Base-by-base conservation (phyloP, 768 basidiomycete species). In the Peribolospora kevripleyi region DNA sequence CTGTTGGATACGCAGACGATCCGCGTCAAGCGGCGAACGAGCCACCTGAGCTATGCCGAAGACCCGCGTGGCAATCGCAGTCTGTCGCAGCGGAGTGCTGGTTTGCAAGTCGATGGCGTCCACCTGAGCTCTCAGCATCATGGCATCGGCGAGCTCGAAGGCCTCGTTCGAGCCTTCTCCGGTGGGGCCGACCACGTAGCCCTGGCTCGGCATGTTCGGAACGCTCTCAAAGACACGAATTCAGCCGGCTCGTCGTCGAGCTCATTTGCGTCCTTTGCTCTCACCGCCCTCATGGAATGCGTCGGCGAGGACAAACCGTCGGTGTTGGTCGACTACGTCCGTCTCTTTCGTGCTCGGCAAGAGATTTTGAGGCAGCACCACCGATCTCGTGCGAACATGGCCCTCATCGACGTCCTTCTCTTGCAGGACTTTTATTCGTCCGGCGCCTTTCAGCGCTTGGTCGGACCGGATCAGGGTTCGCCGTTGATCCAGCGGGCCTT, bases 51-150 rank as follows among this genome's bases (percentile, higher is more conserved):
- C 63, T 98, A 97, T 64, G 81, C 80, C 4, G 83, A 88, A 60
- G 93, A 97, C 66, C 85, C 93, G 0, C 77, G 84, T 60, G 91
- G 91, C 7, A 90, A 86, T 61, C 76, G 87, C 49, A 86, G 84
- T 66, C 60, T 14, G 52, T 59, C 53, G 58, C 58, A 13, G 82
- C 60, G 80, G 82, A 60, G 78, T 82, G 82, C 83, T 0, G 73
- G 75, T 39, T 66, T 87, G 9, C 47, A 10, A 53, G 6, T 56
- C 43, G 6, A 40, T 46, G 46, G 7, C 6, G 41, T 14, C 37
- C 13, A 5, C 11, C 11, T 10, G 40, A 39, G 25, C 6, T 14
- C 40, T 46, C 46, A 25, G 25, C 25, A 25, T 25, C 25, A 25
- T 25, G 50, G 5, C 9, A 53, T 46, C 5, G 13, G 5, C 36